phyloP scores from a whole-genome alignment of 441 rosid species.

The Raphanus hybrid region DNA sequence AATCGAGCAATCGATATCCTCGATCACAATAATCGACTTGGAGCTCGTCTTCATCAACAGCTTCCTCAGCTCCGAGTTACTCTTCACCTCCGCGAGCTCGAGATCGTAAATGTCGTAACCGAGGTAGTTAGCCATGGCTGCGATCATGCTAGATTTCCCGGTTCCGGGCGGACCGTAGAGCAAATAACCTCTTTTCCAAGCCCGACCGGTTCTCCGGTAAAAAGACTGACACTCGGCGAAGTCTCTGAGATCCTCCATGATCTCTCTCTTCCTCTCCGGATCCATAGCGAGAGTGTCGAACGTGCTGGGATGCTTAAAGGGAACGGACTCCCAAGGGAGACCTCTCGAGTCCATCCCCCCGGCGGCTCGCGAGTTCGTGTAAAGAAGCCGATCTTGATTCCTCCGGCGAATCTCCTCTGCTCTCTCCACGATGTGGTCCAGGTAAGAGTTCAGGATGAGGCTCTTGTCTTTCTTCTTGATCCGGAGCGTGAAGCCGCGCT shows the following conservation, averaged over 20 bases:
- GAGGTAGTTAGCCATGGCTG: slow-evolving; percentile 24
- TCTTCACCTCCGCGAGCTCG: slow-evolving; percentile 25
- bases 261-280: slow-evolving; percentile 17
- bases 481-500: slow-evolving; percentile 31
- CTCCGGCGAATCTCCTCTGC: slow-evolving; percentile 23
- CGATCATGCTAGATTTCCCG: slow-evolving; percentile 26
- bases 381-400: slow-evolving; percentile 24
- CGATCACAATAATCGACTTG: slow-evolving; percentile 19
- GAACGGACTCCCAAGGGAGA: slow-evolving; percentile 21
- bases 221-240: not conserved
- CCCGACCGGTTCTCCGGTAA: slow-evolving; percentile 22
- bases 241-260: slow-evolving; percentile 27
- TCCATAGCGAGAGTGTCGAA: slow-evolving; percentile 26
- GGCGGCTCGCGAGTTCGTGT: slow-evolving; percentile 24
- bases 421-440: slow-evolving; percentile 6
- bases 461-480: slow-evolving; percentile 25
- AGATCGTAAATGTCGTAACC: slow-evolving; percentile 26
- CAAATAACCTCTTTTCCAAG: slow-evolving; percentile 27
- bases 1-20: slow-evolving; percentile 22
- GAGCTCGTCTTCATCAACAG: slow-evolving; percentile 27
- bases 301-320: slow-evolving; percentile 26
- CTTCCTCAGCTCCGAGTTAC: slow-evolving; percentile 26
- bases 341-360: slow-evolving; percentile 7
- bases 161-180: slow-evolving; percentile 26
- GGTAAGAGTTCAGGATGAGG: not conserved